Evolutionary conservation across 257 asterid genomes (phyloP), one percentile per base, ranked within the genome.

Genomic region (Linderniella brevidens): DNA sequence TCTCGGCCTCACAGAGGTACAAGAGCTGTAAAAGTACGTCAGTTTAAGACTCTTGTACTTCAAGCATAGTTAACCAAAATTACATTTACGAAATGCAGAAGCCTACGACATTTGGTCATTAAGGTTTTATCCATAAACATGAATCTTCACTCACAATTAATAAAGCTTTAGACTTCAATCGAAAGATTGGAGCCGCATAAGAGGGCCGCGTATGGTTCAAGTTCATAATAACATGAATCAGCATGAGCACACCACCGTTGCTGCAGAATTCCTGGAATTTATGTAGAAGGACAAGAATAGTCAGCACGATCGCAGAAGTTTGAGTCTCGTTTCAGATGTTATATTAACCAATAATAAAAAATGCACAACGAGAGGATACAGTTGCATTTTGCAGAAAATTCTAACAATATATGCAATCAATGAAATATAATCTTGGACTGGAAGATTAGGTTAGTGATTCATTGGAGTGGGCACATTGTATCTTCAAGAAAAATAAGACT

Each of bases 1-100:
- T 75, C 65, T 90, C 99, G 10, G 93, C 82, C 71, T 90, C 99
- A 38, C 96, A 90, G 16, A 90, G 99, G 69, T 75, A 68, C 79
- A 79, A 64, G 46, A 90, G 83, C 99, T 90, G 92, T 81, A 73
- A 48, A 25, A 25, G 32, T 25, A 25, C 3, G 32, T 25, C 32
- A 25, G 32, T 25, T 25, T 25, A 25, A 25, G 32, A 25, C 32
- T 25, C 32, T 3, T 2, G 32, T 25, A 25, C 32, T 25, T 25
- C 6, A 25, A 25, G 32, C 32, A n/a, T n/a, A n/a, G n/a, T n/a
- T n/a, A n/a, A n/a, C n/a, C n/a, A n/a, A n/a, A n/a, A n/a, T n/a
- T n/a, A n/a, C n/a, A 25, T 25, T 5, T 11, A 39, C 38, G 32
- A 12, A 18, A 43, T 42, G 53, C 49, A 61, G 35, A 65, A 38